Evolutionary conservation across 208 protist genomes (phyloP).

Genomic region (Phytomonas sp.): DNA sequence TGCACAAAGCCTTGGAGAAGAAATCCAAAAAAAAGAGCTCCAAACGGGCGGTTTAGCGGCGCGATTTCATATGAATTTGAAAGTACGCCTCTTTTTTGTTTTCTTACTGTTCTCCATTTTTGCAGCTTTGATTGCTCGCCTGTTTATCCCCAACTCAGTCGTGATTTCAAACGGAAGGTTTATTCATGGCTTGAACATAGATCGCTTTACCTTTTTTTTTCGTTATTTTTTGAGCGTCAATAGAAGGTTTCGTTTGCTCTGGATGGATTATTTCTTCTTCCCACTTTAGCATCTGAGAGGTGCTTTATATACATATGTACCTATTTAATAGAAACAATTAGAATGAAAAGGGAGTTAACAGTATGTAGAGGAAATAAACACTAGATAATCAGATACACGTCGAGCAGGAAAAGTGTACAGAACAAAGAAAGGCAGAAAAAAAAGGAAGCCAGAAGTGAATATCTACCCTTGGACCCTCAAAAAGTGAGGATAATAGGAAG

Average conservation of each 20-base stretch:
- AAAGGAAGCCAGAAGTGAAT: neutral
- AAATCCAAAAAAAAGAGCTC: slow-evolving; percentile 87
- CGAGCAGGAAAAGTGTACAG: neutral
- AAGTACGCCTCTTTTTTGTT: neutral
- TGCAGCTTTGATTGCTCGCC: neutral
- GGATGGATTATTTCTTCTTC: neutral
- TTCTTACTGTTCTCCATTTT: slow-evolving; percentile 7
- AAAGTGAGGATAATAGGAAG: neutral
- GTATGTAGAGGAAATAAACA: slow-evolving; percentile 1
- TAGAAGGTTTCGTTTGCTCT: neutral
- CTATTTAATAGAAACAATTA: slow-evolving; percentile 10
- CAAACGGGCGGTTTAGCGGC: slow-evolving; percentile 51
- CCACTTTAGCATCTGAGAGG: neutral
- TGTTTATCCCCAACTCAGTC: neutral
- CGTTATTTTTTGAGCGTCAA: slow-evolving; percentile 1
- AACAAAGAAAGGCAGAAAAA: slow-evolving; percentile 8
- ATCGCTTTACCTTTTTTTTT: slow-evolving; percentile 12
- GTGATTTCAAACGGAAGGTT: neutral
- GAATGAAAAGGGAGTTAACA: slow-evolving; percentile 8
- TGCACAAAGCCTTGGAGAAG: slow-evolving; percentile 87
- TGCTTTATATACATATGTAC: neutral
- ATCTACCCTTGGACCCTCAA: neutral
- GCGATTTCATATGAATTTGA: neutral
- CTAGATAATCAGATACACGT: neutral
- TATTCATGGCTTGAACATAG: neutral